Evolutionary conservation across 169 alveolate species (phyloP).

Genomic region (Eimeria falciformis): DNA sequence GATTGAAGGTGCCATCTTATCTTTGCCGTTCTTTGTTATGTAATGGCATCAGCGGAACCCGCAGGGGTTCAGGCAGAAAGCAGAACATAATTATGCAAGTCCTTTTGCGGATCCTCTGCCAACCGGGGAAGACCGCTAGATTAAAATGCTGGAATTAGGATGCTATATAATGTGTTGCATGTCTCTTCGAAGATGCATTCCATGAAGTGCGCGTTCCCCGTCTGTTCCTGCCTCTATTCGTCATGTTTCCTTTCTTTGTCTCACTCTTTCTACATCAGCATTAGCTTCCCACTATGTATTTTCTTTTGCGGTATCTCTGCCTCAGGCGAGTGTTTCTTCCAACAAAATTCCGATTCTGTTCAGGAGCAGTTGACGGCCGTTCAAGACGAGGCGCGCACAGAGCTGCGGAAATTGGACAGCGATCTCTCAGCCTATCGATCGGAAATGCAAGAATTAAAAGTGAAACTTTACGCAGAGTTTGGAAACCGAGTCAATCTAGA

Average conservation of each 20-base stretch:
- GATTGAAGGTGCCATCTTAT: not conserved
- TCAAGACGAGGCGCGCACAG: not conserved
- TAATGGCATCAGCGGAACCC: not conserved
- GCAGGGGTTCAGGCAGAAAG: too few species aligned
- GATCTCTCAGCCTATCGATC: not conserved
- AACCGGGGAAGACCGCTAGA: too few species aligned
- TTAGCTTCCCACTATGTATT: not conserved
- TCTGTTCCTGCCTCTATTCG: not conserved
- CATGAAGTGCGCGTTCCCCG: not conserved
- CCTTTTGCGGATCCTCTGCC: too few species aligned
- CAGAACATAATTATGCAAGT: not conserved
- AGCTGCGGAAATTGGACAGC: not conserved
- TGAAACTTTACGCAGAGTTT: constrained; percentile 55
- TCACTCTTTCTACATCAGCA: not conserved
- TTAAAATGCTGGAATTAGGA: too few species aligned
- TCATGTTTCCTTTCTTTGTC: not conserved
- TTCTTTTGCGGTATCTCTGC: not conserved
- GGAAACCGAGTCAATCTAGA: constrained; percentile 66
- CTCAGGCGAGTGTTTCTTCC: constrained; percentile 6
- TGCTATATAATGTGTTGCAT: too few species aligned
- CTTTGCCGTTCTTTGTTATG: not conserved
- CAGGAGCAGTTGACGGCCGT: not conserved
- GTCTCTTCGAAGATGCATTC: not conserved
- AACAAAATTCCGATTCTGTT: not conserved
- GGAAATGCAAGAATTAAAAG: constrained; percentile 32